A percentile compares a stretch with the other conserved stretches of the same genome.
These are phyloP conservation scores for Nannizzia gypsea DNA, from an alignment of 2,329 filamentous ascomycete species.

Conservation along the genomic window DNA sequence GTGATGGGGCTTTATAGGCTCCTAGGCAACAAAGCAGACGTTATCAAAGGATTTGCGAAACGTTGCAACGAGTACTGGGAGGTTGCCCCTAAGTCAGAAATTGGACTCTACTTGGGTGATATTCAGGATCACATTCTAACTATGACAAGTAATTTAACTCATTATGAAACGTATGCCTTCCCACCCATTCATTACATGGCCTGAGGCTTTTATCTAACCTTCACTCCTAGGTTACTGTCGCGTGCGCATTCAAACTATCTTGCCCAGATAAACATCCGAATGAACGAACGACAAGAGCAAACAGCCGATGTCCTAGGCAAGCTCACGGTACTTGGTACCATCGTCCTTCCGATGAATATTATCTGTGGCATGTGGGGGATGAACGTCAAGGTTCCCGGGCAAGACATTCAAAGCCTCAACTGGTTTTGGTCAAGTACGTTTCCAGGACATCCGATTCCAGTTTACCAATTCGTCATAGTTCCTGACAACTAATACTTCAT, in stretches of 20 bases:
- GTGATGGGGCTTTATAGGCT: constrained; percentile 93
- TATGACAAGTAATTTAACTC: constrained; percentile 90
- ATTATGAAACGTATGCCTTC: constrained; percentile 77
- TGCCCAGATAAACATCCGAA: constrained; percentile 97
- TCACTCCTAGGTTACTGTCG: constrained; percentile 57
- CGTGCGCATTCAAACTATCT: constrained; percentile 93
- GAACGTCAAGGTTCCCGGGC: constrained; percentile 94
- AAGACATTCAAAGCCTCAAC: constrained; percentile 63
- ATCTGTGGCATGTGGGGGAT: constrained; percentile 98
- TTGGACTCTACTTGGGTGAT: constrained; percentile 93
- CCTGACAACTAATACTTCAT: constrained; percentile 16
- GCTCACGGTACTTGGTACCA: constrained; percentile 89
- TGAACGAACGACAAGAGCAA: constrained; percentile 95
- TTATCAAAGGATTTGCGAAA: constrained; percentile 98
- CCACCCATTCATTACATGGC: constrained; percentile 9
- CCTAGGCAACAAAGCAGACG: constrained; percentile 92
- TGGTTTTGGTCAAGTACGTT: constrained; percentile 57
- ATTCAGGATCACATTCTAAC: constrained; percentile 99
- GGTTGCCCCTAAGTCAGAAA: constrained; percentile 85
- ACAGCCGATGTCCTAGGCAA: constrained; percentile 91
- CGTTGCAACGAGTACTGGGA: constrained; percentile 97
- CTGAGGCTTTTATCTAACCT: background rate
- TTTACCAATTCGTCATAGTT: constrained; percentile 2
- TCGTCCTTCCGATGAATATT: constrained; percentile 97
- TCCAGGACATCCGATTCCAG: constrained; percentile 26